Evolutionary conservation across 352 stramenopile genomes (phyloP).

Genomic region (Globisporangium barbulae): DNA sequence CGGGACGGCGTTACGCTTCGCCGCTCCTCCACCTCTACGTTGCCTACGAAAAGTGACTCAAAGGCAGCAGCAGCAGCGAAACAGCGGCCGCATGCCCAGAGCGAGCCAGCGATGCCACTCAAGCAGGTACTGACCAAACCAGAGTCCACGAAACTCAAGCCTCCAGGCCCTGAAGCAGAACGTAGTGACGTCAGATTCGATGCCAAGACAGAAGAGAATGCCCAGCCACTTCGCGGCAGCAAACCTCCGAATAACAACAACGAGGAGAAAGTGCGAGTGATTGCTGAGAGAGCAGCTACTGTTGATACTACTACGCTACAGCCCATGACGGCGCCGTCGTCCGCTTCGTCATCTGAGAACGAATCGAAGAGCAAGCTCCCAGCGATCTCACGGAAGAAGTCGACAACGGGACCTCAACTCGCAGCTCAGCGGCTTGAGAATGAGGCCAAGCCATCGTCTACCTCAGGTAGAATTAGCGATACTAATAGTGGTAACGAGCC

Average conservation of each 20-base stretch:
- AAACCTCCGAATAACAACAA: neutral
- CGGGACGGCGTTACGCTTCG: conserved; percentile 42
- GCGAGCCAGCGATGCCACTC: conserved; percentile 5
- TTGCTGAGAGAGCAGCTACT: neutral
- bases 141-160: neutral
- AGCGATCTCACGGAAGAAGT: conserved; percentile 8
- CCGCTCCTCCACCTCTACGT: conserved; percentile 16
- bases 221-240: neutral
- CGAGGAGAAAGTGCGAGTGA: neutral
- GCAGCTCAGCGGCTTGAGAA: neutral
- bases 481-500: neutral
- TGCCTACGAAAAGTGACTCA: neutral
- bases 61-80: neutral
- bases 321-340: neutral
- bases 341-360: conserved; percentile 8
- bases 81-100: conserved; percentile 13
- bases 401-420: neutral
- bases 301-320: neutral
- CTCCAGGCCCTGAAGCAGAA: neutral
- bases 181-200: neutral
- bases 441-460: neutral
- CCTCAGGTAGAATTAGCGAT: neutral
- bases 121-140: neutral
- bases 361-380: conserved; percentile 11
- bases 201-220: neutral